Percentiles rank a stretch among this genome's conserved stretches.
phyloP scores from a whole-genome alignment of 306 rosid genomes.

The Macrotyloma uniflorum region DNA sequence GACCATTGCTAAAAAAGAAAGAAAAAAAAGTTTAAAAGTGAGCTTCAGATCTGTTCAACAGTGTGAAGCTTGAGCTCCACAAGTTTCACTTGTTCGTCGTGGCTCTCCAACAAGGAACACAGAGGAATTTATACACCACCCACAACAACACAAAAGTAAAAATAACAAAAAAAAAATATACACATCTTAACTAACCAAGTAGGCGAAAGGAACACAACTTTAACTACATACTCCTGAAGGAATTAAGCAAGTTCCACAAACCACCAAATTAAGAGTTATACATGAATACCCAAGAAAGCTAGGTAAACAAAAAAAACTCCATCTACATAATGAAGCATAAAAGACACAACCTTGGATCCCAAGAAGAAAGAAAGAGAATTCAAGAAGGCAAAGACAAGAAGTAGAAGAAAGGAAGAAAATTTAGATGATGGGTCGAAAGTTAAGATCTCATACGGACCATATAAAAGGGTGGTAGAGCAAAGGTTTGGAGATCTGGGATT shows the following conservation, averaged over 20 bases:
- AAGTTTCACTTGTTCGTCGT: neutral
- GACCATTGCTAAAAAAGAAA: neutral
- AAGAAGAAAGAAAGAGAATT: neutral
- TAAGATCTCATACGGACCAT: constrained; percentile 55
- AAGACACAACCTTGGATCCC: constrained; percentile 12
- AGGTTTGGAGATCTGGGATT: constrained; percentile 44
- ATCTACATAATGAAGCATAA: neutral
- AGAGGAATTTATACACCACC: neutral
- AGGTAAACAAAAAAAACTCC: constrained; percentile 12
- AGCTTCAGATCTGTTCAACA: constrained; percentile 36
- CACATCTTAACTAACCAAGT: constrained; percentile 17
- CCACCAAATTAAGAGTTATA: neutral
- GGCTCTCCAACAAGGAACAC: neutral
- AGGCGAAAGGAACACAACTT: neutral
- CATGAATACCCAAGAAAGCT: neutral
- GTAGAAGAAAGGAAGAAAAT: neutral
- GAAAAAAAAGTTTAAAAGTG: neutral
- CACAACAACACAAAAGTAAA: neutral
- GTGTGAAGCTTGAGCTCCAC: neutral
- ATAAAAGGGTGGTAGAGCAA: constrained; percentile 23
- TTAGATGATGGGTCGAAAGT: constrained; percentile 5
- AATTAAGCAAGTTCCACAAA: neutral
- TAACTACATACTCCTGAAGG: constrained; percentile 10
- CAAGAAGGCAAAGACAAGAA: neutral
- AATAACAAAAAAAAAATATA: neutral